A percentile compares a stretch with the other conserved stretches of the same genome.
Evolutionary conservation across 495 filamentous ascomycete genomes (phyloP).

Genomic region (Sporormia fimetaria): DNA sequence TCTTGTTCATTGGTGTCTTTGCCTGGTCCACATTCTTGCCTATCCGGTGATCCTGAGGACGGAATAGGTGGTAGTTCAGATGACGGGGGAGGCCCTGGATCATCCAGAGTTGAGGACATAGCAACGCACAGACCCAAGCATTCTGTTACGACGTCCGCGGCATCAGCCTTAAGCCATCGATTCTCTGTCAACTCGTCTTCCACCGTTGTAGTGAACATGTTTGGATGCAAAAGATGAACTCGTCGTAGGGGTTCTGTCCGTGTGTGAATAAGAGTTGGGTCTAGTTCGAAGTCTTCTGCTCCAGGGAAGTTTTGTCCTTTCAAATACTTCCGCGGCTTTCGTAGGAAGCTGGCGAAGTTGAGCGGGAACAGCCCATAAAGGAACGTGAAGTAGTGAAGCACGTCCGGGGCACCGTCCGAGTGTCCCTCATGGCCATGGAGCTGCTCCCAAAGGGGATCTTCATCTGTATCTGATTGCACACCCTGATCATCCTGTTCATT

Average conservation of each 20-base stretch:
- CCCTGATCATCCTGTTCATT: neutral
- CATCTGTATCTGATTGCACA: conserved; percentile 8
- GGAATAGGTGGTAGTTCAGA: conserved; percentile 33
- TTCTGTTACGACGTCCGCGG: conserved; percentile 57
- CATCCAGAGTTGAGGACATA: conserved; percentile 26
- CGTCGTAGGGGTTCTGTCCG: conserved; percentile 56
- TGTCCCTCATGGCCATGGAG: conserved; percentile 43
- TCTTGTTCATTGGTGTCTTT: conserved; percentile 31
- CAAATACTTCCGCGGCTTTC: conserved; percentile 60
- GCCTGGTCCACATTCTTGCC: conserved; percentile 30
- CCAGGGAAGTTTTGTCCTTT: conserved; percentile 50
- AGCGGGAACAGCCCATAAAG: conserved; percentile 71
- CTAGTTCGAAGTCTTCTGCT: conserved; percentile 57
- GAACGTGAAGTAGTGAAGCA: conserved; percentile 67
- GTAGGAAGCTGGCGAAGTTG: conserved; percentile 65
- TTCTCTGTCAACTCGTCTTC: conserved; percentile 62
- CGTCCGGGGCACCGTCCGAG: conserved; percentile 53
- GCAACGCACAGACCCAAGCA: conserved; percentile 47
- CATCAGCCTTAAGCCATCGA: conserved; percentile 61
- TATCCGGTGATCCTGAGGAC: conserved; percentile 21
- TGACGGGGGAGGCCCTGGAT: conserved; percentile 30
- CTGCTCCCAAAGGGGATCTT: conserved; percentile 45
- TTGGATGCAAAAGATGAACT: conserved; percentile 58
- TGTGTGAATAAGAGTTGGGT: conserved; percentile 56
- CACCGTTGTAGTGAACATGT: conserved; percentile 58